These are phyloP conservation scores for Capsicum rhomboideum DNA, from an alignment of 257 asterid species.

Conservation along the genomic window DNA sequence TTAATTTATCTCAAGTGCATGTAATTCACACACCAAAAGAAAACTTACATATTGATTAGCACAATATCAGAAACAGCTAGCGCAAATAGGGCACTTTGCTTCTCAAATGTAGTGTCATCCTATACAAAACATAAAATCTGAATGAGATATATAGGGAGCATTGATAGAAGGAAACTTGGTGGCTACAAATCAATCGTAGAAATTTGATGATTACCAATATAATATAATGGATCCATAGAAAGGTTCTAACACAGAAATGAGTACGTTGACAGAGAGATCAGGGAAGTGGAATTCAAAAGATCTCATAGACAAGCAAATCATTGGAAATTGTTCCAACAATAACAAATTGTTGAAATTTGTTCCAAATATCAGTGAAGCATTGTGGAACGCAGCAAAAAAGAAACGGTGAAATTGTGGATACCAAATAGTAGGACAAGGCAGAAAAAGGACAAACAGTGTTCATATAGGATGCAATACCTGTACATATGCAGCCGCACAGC, in stretches of 20 bases:
- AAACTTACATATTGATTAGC: conserved; percentile 87
- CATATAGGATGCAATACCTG: neutral
- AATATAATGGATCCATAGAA: neutral
- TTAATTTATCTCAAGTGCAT: neutral
- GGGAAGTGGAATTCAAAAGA: neutral
- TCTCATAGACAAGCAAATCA: neutral
- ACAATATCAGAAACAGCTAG: conserved; percentile 98
- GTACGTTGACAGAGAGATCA: neutral
- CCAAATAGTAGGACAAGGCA: neutral
- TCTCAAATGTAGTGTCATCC: conserved; percentile 98
- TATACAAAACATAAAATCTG: conserved; percentile 12
- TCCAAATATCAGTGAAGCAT: neutral
- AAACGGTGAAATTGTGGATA: neutral
- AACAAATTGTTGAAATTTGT: neutral
- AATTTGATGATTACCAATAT: neutral
- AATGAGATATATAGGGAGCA: neutral
- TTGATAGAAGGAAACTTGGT: neutral
- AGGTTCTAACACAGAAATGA: neutral
- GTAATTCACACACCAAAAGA: conserved; percentile 3
- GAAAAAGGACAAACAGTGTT: neutral
- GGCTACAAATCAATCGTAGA: neutral
- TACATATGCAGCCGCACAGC: neutral
- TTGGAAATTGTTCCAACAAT: neutral
- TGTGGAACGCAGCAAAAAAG: neutral
- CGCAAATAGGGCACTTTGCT: conserved; percentile 95